Conservation (phyloP, 2,329 filamentous ascomycete genomes). For the Exophiala aquamarina region DNA sequence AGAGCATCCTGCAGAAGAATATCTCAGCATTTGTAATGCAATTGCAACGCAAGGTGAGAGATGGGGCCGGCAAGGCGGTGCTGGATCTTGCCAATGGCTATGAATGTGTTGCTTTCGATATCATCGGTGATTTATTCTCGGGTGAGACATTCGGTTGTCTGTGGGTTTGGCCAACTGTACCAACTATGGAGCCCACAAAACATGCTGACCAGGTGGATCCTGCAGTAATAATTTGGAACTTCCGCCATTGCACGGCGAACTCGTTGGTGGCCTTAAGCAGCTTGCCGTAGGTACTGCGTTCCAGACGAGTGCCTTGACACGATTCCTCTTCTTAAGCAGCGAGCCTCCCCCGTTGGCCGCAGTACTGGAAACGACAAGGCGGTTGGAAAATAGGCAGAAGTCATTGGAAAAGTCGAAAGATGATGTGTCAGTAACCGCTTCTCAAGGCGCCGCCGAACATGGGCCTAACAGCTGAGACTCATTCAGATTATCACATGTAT, state of each 20-base stretch:
- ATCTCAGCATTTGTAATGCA: neutral
- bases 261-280: neutral
- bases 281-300: slow-evolving; percentile 13
- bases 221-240: neutral
- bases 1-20: neutral
- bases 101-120: slow-evolving; percentile 32
- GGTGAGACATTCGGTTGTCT: slow-evolving; percentile 35
- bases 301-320: slow-evolving; percentile 8
- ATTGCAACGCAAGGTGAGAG: too few relatives aligned
- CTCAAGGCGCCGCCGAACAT: too few relatives aligned
- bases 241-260: slow-evolving; percentile 28
- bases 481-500: neutral
- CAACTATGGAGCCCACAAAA: too few relatives aligned
- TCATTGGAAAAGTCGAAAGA: slow-evolving; percentile 6
- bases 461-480: neutral
- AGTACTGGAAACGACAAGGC: slow-evolving; percentile 12
- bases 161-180: slow-evolving; percentile 34
- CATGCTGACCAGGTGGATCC: too few relatives aligned
- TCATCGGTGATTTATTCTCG: slow-evolving; percentile 34
- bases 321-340: slow-evolving; percentile 17
- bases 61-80: slow-evolving; percentile 5
- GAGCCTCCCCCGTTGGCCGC: slow-evolving; percentile 13
- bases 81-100: slow-evolving; percentile 25
- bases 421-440: neutral
- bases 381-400: slow-evolving; percentile 31